Evolutionary conservation across 75 land plant genomes (phyloP).

Genomic region (Gnetum montanum): DNA sequence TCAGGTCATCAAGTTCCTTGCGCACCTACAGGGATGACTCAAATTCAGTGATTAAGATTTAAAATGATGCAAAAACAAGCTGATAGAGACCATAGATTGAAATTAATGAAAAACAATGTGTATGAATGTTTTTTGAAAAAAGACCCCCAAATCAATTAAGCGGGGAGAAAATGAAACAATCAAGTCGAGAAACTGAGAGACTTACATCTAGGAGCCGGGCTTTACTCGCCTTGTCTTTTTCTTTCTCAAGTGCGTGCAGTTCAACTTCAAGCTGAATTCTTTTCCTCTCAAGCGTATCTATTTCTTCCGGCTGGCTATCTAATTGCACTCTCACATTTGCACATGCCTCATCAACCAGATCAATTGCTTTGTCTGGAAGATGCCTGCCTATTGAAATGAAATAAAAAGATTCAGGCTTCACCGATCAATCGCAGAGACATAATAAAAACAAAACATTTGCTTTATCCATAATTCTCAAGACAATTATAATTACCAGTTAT

Average conservation of each 20-base stretch:
- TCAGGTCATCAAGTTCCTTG: slow-evolving; percentile 60
- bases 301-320: slow-evolving; percentile 97
- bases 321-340: slow-evolving; percentile 60
- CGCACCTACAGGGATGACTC: slow-evolving; percentile 21
- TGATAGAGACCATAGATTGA: no score
- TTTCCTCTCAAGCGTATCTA: slow-evolving; percentile 79
- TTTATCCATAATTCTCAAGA: no score
- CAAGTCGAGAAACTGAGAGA: no score
- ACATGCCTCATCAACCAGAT: slow-evolving; percentile 89
- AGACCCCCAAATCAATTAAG: no score
- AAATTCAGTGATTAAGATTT: not conserved
- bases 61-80: no score
- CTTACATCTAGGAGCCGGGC: no score
- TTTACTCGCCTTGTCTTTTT: slow-evolving; percentile 98
- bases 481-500: slow-evolving; percentile 86
- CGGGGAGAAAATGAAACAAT: no score
- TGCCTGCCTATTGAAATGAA: slow-evolving; percentile 48
- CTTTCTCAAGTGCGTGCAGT: slow-evolving; percentile 93
- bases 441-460: no score
- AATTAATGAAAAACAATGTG: no score
- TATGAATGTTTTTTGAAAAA: no score
- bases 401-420: no score
- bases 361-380: slow-evolving; percentile 96
- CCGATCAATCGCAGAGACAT: no score
- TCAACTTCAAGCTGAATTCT: slow-evolving; percentile 89